Evolutionary conservation across 371 early-diverging fungal species (phyloP), one percentile per base, ranked within the genome.

Genomic region (Massospora cicadina): DNA sequence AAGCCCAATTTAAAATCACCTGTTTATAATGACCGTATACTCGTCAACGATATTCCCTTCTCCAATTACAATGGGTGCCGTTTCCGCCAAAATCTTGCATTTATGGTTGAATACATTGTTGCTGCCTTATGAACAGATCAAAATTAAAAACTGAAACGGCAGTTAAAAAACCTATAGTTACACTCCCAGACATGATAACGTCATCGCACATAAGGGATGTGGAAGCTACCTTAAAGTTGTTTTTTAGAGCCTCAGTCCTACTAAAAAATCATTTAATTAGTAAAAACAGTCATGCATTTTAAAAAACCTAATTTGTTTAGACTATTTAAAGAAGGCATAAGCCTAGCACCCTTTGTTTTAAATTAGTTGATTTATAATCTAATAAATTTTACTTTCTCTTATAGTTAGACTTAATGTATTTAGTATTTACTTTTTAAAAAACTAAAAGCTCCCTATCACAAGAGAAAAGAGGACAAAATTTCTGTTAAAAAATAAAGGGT

Each of bases 41-140:
- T 89, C 89, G 68, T 89, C 89, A 28, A 86, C 71, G 54, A 89
- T 83, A 67, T 87, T 89, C 58, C 81, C 79, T 54, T 69, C 76
- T 13, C 89, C 89, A 67, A 89, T 80, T 23, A 83, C 73, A 55
- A 89, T 85, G 2, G 82, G 76, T 2, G 87, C 90, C 54, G 75
- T 78, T 65, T 79, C 83, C 1, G 85, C 83, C 68, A 80, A 75
- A n/a, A 89, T 75, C 33, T 76, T 75, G 70, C 84, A 84, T 65
- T 86, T 83, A 29, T 88, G 90, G 68, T 87, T 86, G 32, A 89
- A 32, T 29, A 60, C 28, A 33, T 60, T 60, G 2, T 29, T 29
- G 17, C 27, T 26, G 2, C 61, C 61, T 60, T 12, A n/a, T 28
- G 26, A 2, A 58, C n/a, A n/a, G n/a, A n/a, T 2, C 17, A 32